Evolutionary conservation across 192 early-diverging fungal species (phyloP).

Genomic region (Jimgerdemannia lactiflua): DNA sequence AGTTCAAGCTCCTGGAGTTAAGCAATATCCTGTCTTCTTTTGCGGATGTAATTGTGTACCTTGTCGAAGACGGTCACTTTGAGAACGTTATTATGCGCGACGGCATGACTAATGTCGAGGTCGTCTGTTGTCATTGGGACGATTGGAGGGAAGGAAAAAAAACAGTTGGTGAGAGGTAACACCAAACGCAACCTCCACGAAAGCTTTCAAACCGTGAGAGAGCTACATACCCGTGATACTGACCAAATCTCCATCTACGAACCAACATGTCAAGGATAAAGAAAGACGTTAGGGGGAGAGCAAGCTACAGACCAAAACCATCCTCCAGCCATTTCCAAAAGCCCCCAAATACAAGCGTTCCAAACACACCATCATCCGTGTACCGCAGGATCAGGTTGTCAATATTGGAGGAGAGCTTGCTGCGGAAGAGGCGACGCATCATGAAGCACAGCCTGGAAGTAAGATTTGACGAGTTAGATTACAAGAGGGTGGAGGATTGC

Average conservation of each 20-base stretch:
- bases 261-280: background rate
- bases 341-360: conserved; percentile 7
- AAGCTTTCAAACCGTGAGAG: background rate
- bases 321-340: background rate
- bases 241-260: conserved; percentile 46
- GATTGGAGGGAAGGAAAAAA: background rate
- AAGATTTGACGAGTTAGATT: no score
- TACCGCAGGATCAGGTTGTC: conserved; percentile 45
- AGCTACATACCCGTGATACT: conserved; percentile 29
- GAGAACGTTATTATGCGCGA: conserved; percentile 38
- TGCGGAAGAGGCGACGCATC: conserved; percentile 40
- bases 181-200: background rate
- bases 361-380: conserved; percentile 40
- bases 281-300: background rate
- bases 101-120: conserved; percentile 45
- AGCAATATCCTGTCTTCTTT: background rate
- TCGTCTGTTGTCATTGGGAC: conserved; percentile 28
- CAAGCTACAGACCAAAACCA: background rate
- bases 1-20: background rate
- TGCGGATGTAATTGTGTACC: background rate
- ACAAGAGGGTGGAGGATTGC: background rate
- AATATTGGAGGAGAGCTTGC: conserved; percentile 24
- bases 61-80: conserved; percentile 44
- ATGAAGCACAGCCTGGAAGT: conserved; percentile 40
- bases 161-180: background rate